Evolutionary conservation across 176 grass and related monocot genomes (phyloP), one percentile per base, ranked within the genome.

Genomic region (Canna indica): DNA sequence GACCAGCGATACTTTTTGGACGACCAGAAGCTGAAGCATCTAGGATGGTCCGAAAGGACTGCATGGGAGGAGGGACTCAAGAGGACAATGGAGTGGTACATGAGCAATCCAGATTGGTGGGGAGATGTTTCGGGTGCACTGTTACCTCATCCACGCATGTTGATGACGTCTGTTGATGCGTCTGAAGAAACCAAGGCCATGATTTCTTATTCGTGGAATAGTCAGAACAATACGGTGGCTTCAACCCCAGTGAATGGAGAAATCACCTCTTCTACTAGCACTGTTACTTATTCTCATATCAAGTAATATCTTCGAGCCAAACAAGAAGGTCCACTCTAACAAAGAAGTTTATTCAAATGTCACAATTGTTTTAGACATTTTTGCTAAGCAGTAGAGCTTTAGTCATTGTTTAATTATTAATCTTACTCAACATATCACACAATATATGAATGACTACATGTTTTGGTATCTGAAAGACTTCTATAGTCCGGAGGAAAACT

Each of bases 251-350:
- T n/a, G n/a, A n/a, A n/a, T n/a, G n/a, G n/a, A n/a, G n/a, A n/a
- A n/a, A n/a, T n/a, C n/a, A n/a, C n/a, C n/a, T n/a, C n/a, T n/a
- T n/a, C n/a, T n/a, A n/a, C n/a, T n/a, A n/a, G n/a, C n/a, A n/a
- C n/a, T n/a, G n/a, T n/a, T n/a, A n/a, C n/a, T n/a, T n/a, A 73
- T 1, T 73, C 71, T 73, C 33, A 59, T 41, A 73, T 59, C 13
- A 73, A 73, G 71, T 73, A 59, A n/a, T 44, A 53, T 73, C 34
- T 73, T 73, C 60, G 71, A 73, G 54, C 71, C 71, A 27, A 73
- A 73, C 71, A 73, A 73, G 48, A 72, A 56, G 71, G 17, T 59
- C 42, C 13, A 27, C 30, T 5, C 71, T 59, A 38, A 50, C 20
- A 56, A 47, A 72, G 18, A 72, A 34, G 36, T n/a, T 38, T 44